Evolutionary conservation across 805 yeast species (phyloP).

Genomic region (Kodamaea fukazawae): DNA sequence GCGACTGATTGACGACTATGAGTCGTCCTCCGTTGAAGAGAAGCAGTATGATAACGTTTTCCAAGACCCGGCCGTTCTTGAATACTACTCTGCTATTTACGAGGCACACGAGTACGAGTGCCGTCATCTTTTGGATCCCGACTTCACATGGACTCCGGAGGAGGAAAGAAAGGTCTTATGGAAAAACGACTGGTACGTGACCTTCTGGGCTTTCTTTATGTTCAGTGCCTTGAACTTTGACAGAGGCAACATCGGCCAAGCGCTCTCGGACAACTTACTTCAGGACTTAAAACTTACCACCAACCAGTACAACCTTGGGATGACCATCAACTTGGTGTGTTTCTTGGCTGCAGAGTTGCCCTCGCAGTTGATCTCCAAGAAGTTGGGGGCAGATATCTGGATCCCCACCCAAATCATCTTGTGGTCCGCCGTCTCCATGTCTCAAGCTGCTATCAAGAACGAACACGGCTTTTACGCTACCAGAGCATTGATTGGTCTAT

Average conservation of each 20-base stretch:
- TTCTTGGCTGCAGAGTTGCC: constrained; percentile 26
- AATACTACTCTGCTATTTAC: constrained; percentile 44
- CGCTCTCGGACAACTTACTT: constrained; percentile 22
- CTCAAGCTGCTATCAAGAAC: constrained; percentile 18
- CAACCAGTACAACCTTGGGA: constrained; percentile 24
- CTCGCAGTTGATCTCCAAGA: constrained; percentile 25
- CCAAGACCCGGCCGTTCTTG: constrained; percentile 45
- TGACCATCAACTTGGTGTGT: constrained; percentile 19
- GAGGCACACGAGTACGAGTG: constrained; percentile 54
- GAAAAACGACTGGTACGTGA: constrained; percentile 22
- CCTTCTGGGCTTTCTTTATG: constrained; percentile 22
- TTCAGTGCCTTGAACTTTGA: constrained; percentile 24
- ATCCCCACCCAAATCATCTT: constrained; percentile 24
- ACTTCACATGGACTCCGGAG: constrained; percentile 32
- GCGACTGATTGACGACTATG: constrained; percentile 1
- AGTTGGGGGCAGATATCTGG: constrained; percentile 24
- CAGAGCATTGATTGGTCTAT: constrained; percentile 22
- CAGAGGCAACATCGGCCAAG: constrained; percentile 24
- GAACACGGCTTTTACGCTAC: constrained; percentile 19
- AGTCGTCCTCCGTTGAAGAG: constrained; percentile 1
- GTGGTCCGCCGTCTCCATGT: constrained; percentile 24
- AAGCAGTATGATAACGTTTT: constrained; percentile 10
- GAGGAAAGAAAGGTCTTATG: constrained; percentile 20
- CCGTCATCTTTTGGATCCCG: constrained; percentile 54
- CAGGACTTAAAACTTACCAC: constrained; percentile 21